A percentile compares a stretch with the other conserved stretches of the same genome.
Conservation (phyloP, 208 protist genomes). For the Acanthamoeba sp. region DNA sequence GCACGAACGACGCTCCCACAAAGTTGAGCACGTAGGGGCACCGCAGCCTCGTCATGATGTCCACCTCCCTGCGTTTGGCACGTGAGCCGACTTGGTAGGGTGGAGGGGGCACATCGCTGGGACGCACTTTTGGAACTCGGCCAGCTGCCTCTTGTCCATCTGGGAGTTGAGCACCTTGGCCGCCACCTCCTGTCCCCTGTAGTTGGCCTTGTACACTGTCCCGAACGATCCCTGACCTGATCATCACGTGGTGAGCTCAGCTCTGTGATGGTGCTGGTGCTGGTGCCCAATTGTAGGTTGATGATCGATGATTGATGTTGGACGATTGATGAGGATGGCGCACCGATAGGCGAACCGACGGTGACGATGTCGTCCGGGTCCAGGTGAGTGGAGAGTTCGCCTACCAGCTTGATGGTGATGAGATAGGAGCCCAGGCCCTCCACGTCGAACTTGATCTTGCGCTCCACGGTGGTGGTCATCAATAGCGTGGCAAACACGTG, state of each 20-base stretch:
- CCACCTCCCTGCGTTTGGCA: conserved; percentile 27
- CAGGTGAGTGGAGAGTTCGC: conserved; percentile 52
- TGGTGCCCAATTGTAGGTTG: too few relatives aligned
- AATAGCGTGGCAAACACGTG: conserved; percentile 41
- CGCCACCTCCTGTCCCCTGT: conserved; percentile 62
- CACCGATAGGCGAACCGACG: not conserved
- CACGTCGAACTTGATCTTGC: conserved; percentile 73
- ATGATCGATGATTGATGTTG: too few relatives aligned
- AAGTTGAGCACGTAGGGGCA: conserved; percentile 69
- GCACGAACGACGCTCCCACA: conserved; percentile 45
- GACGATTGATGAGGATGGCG: not conserved
- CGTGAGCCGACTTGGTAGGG: not conserved
- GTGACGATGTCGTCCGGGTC: conserved; percentile 58
- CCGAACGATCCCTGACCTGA: conserved; percentile 51
- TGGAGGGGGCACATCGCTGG: not conserved
- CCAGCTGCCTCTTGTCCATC: conserved; percentile 18
- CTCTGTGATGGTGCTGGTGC: too few relatives aligned
- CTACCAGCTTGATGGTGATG: conserved; percentile 54
- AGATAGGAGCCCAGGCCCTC: conserved; percentile 39
- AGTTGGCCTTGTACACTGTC: conserved; percentile 66
- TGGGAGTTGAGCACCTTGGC: conserved; percentile 68
- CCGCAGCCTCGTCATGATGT: conserved; percentile 39
- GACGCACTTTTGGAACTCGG: conserved; percentile 40
- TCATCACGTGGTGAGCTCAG: too few relatives aligned
- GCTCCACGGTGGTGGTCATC: conserved; percentile 57